Base-by-base conservation (phyloP, 148 eudicot species). In the Rhododendron henanense region DNA sequence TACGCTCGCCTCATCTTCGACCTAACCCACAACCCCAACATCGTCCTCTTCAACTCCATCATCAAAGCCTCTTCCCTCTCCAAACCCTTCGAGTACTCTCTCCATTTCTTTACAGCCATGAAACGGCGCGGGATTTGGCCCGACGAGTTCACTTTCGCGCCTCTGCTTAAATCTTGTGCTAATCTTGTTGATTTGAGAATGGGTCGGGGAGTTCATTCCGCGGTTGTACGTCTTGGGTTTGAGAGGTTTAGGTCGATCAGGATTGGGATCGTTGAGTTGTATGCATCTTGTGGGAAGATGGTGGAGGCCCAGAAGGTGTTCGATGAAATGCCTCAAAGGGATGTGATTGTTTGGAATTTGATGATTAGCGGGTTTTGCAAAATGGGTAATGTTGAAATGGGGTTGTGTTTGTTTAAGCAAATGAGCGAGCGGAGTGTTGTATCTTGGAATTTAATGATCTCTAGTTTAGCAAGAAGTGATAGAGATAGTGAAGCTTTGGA, bases 381-480 rank as follows among this genome's bases (percentile, higher is more conserved):
- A 79, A 78, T 23, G 65, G 92, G 91, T 18, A 86, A 88, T 90
- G 90, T 93, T 80, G 96, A 93, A 21, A 90, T 50, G 91, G 95
- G 96, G 3, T 88, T 91, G 83, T 8, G 48, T 19, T 57, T 93
- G 44, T 95, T 95, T 81, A 90, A 90, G 88, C 83, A 81, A 88
- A 95, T 94, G 98, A 85, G 85, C 8, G 93, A 92, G 79, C 88
- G 93, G 87, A 94, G 88, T 84, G 85, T 91, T 82, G 93, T 93
- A 53, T 90, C 98, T 6, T 95, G 98, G 98, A 93, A 93, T 84
- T 87, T 91, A 19, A 91, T 95, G 92, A 91, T 93, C 48, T 90
- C 94, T 23, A 84, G 89, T n/a, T 88, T 94, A 67, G 91, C 93
- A 8, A 86, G 86, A 78, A 86, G 88, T 86, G 92, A 93, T 59